phyloP scores from a whole-genome alignment of 768 basidiomycete species.

The Leccinum uliginosum region DNA sequence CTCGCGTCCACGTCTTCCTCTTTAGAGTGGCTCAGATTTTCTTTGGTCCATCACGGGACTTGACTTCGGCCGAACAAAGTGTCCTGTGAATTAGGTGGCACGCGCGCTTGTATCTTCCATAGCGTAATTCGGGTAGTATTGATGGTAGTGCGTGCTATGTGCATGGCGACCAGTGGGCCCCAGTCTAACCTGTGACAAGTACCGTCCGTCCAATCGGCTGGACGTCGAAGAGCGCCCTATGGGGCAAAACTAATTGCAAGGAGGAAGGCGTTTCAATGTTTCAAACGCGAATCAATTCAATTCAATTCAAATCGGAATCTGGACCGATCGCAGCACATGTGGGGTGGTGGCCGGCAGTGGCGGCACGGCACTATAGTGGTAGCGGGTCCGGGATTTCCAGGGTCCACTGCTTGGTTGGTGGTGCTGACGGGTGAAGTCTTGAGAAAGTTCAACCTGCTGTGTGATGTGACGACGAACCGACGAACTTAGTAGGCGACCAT shows the following conservation, averaged over 20 bases:
- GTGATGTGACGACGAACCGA: neutral
- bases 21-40: neutral
- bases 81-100: neutral
- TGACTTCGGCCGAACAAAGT: neutral
- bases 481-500: neutral
- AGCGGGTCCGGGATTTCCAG: neutral
- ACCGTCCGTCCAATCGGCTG: neutral
- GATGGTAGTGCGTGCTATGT: neutral
- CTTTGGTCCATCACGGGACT: neutral
- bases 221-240: neutral
- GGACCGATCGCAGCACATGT: neutral
- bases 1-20: neutral
- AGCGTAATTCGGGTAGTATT: neutral
- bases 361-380: neutral
- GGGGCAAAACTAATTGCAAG: neutral
- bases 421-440: neutral
- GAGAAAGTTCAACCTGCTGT: neutral
- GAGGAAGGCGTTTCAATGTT: neutral
- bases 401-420: neutral
- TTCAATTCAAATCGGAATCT: neutral
- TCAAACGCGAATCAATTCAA: neutral
- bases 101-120: constrained; percentile 1
- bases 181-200: neutral
- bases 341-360: neutral
- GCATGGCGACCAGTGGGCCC: neutral